Percentiles rank a stretch among this genome's conserved stretches.
These are phyloP conservation scores for Angomonas ambiguus DNA, from an alignment of 208 protist species.

Conservation along the genomic window DNA sequence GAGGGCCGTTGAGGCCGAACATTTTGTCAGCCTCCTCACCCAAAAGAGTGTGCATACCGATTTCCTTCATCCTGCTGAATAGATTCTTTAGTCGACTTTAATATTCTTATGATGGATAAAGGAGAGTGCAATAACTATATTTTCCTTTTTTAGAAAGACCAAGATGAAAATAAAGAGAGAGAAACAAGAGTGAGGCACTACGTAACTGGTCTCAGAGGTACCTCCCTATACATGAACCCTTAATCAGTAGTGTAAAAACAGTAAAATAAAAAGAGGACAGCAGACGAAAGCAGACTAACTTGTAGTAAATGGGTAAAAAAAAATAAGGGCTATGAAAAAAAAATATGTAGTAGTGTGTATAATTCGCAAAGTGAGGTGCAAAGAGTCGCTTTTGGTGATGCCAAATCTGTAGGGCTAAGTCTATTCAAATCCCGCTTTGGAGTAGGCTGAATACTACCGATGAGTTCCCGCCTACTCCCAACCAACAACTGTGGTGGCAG, in stretches of 20 bases:
- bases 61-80: conserved; percentile 27
- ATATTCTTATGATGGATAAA: too few species aligned
- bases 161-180: too few species aligned
- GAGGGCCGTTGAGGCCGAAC: conserved; percentile 36
- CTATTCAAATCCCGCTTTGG: neutral
- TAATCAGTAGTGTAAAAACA: neutral
- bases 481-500: too few species aligned
- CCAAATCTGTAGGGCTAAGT: neutral
- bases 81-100: too few species aligned
- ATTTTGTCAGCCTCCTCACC: conserved; percentile 36
- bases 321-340: conserved; percentile 8
- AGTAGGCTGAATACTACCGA: neutral
- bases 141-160: too few species aligned
- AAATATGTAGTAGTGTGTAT: conserved; percentile 6
- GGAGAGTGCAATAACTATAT: conserved; percentile 13
- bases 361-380: neutral
- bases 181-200: too few species aligned
- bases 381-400: neutral
- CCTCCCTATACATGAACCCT: too few species aligned
- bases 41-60: conserved; percentile 43
- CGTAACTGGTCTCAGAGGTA: too few species aligned
- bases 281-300: neutral
- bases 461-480: neutral
- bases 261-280: conserved; percentile 7
- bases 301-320: neutral